Evolutionary conservation across 805 yeast species (phyloP), one percentile per base, ranked within the genome.

Genomic region (Candida succiphila): DNA sequence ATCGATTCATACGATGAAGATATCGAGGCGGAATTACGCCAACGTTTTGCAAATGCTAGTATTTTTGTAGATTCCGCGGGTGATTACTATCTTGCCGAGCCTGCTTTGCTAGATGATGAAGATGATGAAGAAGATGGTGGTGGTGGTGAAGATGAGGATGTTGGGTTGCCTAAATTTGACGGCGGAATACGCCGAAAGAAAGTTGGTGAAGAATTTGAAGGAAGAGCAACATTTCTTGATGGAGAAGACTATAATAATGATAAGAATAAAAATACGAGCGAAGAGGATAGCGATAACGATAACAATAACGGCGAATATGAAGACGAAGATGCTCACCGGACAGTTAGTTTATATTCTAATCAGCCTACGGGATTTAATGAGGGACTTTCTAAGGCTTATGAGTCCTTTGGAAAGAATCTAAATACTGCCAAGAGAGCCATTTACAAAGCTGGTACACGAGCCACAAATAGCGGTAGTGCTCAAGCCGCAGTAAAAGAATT

Each of bases 371-470:
- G 69, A 35, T 52, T 83, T 17, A 72, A 69, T 39, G 78, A 78
- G 42, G 97, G 97, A 0, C 51, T 88, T 13, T 67, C 65, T 37
- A 66, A 68, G n/a, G 96, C 96, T 0, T 83, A 79, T 51, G 63
- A 62, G 31, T 73, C 94, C 3, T 52, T 88, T 28, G 88, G 80
- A 9, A 65, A 68, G 37, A 86, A 86, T 45, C 58, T 85, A 25
- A 56, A 60, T 13, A 61, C 78, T 14, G 92, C 95, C 0, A 70
- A 67, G 44, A 69, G 72, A 32, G 80, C 82, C 0, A 58, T 88
- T 7, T 45, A 64, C 29, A 67, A 67, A 8, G 75, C 89, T 5
- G 70, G 77, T 14, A 60, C 67, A 4, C 80, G 75, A 27, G 70
- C 85, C 7, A 64, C 75, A 19, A 78, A 71, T n/a, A 65, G 79